These are phyloP conservation scores for Intubia oerlemansii DNA, from an alignment of 2,329 filamentous ascomycete genomes.

Conservation along the genomic window DNA sequence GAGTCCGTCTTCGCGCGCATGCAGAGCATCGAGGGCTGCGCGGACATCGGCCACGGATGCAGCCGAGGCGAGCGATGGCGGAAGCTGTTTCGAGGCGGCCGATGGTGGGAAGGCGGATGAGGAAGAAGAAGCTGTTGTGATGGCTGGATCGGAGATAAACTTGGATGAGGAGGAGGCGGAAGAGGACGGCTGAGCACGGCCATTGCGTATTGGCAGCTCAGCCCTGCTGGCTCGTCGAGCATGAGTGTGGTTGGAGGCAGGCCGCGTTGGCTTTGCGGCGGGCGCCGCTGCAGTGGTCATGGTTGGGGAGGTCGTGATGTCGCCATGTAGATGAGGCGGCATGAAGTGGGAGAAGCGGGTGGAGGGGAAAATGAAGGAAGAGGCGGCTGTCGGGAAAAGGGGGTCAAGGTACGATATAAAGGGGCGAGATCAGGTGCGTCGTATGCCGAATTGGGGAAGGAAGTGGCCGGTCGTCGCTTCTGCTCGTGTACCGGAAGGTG, in stretches of 20 bases:
- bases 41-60: slow-evolving; percentile 61
- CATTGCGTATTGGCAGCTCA: background rate
- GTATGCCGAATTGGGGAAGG: no score
- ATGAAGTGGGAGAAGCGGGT: no score
- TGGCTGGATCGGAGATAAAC: no score
- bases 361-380: no score
- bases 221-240: background rate
- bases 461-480: no score
- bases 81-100: background rate
- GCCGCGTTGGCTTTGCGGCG: background rate
- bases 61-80: slow-evolving; percentile 37
- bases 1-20: slow-evolving; percentile 53
- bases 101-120: background rate
- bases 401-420: no score
- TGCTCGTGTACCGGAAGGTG: no score
- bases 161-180: no score
- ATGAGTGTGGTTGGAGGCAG: background rate
- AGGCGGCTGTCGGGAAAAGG: no score
- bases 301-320: no score
- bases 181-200: background rate
- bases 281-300: background rate
- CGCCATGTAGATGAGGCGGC: no score
- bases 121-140: background rate
- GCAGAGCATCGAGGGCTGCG: slow-evolving; percentile 52
- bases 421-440: no score